phyloP scores from a whole-genome alignment of 768 basidiomycete genomes.

The Suillus hirtellus region DNA sequence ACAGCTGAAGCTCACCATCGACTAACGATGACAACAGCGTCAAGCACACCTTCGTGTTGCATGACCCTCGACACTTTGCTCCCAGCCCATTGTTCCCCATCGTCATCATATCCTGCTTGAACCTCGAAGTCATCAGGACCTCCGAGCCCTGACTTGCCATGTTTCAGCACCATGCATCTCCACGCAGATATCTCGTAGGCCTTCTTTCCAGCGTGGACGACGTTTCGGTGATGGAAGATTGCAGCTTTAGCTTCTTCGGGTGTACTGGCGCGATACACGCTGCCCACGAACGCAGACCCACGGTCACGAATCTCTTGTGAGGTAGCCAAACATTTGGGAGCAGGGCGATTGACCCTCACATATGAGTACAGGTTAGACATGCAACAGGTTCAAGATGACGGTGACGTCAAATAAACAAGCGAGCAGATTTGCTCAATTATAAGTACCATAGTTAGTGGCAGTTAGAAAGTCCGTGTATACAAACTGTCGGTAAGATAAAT shows the following conservation, averaged over 20 bases:
- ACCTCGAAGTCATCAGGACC: constrained; percentile 80
- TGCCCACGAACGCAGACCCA: constrained; percentile 69
- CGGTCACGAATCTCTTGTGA: constrained; percentile 80
- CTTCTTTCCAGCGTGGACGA: constrained; percentile 56
- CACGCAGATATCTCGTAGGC: constrained; percentile 80
- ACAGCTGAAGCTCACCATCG: constrained; percentile 56
- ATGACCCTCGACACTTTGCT: constrained; percentile 63
- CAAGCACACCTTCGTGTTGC: constrained; percentile 67
- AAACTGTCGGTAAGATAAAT: constrained; percentile 8
- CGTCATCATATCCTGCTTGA: constrained; percentile 63
- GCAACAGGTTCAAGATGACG: background rate
- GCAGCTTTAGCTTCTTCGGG: constrained; percentile 50
- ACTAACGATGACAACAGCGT: constrained; percentile 78
- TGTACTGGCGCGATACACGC: constrained; percentile 56
- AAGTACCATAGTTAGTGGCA: background rate
- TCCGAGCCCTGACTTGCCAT: constrained; percentile 60
- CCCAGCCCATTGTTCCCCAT: constrained; percentile 76
- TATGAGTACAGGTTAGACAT: constrained; percentile 54
- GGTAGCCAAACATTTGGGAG: constrained; percentile 47
- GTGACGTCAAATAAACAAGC: constrained; percentile 5
- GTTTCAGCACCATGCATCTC: constrained; percentile 73
- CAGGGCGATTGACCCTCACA: constrained; percentile 40
- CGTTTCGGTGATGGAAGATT: constrained; percentile 53
- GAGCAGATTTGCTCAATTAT: constrained; percentile 6
- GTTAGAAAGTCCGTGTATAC: constrained; percentile 5